Base-by-base conservation (phyloP, 176 grass and related monocot species). In the Eremochloa ophiuroides region DNA sequence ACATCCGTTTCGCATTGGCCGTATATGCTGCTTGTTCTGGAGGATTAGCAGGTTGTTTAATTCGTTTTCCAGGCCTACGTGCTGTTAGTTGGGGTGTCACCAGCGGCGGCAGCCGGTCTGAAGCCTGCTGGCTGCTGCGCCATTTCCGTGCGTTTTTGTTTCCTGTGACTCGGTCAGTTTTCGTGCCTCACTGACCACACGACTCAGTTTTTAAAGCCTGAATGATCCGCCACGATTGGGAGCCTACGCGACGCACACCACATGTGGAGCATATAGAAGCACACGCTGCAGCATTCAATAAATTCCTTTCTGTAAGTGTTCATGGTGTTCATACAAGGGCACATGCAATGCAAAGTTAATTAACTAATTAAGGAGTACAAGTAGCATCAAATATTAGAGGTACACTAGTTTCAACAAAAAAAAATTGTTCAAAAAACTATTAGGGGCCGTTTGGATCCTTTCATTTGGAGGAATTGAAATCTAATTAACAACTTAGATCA, bases 11-110 rank as follows among this genome's bases (percentile, higher is more conserved):
- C 7, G 41, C 42, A 16, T 71, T 71, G 69, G 14, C 69, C 69
- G 69, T 71, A 29, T 26, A 47, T 29, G 69, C 30, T 35, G 62
- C 62, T 6, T 8, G 2, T 55, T 66, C 42, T 9, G 25, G 31
- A 35, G 30, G 40, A 69, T 37, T 74, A 64, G 27, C 44, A 0
- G 20, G 18, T 69, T 60, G 8, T 28, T 28, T 29, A 69, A 60
- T 29, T 66, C 16, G 58, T 25, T 41, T 25, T 29, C 50, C 43
- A 58, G 53, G 25, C 13, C 0, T 23, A 62, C 9, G 43, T 20
- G 60, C 20, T 82, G 73, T 83, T 75, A 1, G 66, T 87, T 73
- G 33, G 66, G 66, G 73, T 66, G 74, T 77, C 74, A 77, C 66
- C 78, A 39, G n/a, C 79, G 39, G 4, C 39, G 47, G 23, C 69